phyloP scores from a whole-genome alignment of 1,284 basidiomycete genomes.

The Baeospora myosura region DNA sequence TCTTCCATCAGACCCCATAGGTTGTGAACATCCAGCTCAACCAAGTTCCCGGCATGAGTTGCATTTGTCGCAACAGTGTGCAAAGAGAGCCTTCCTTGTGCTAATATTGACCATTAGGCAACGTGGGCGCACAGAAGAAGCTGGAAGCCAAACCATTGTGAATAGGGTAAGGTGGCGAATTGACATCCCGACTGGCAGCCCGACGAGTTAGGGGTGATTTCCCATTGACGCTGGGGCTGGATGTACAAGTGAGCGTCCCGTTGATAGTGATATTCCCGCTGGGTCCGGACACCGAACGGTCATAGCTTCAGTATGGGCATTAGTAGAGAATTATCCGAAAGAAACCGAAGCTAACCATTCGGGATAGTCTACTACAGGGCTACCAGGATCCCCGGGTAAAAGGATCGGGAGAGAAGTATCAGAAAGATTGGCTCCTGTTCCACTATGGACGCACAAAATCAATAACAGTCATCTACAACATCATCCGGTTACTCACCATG shows the following conservation, averaged over 20 bases:
- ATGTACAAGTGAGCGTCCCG: slow-evolving; percentile 49
- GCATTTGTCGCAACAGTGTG: slow-evolving; percentile 56
- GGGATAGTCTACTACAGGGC: slow-evolving; percentile 45
- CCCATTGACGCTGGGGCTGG: slow-evolving; percentile 18
- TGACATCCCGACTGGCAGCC: slow-evolving; percentile 40
- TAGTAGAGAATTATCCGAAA: slow-evolving; percentile 4
- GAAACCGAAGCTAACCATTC: slow-evolving; percentile 44
- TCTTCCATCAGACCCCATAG: slow-evolving; percentile 63
- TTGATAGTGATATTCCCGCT: slow-evolving; percentile 73
- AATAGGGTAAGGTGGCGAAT: slow-evolving; percentile 59
- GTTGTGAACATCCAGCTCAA: slow-evolving; percentile 59
- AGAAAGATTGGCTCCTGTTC: slow-evolving; percentile 44
- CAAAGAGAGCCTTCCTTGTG: slow-evolving; percentile 37
- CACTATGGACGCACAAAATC: slow-evolving; percentile 25
- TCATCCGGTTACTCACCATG: slow-evolving; percentile 45
- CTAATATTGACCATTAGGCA: slow-evolving; percentile 19
- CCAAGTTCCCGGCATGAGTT: slow-evolving; percentile 45
- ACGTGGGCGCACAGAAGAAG: too few relatives aligned
- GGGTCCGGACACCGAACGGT: slow-evolving; percentile 51
- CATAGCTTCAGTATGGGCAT: slow-evolving; percentile 41
- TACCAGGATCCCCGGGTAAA: slow-evolving; percentile 47
- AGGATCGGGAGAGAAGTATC: slow-evolving; percentile 39
- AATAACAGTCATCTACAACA: neutral
- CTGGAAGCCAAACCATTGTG: slow-evolving; percentile 63
- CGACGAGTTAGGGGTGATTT: too few relatives aligned